phyloP scores from a whole-genome alignment of 306 rosid genomes.

The Cucurbita pepo region DNA sequence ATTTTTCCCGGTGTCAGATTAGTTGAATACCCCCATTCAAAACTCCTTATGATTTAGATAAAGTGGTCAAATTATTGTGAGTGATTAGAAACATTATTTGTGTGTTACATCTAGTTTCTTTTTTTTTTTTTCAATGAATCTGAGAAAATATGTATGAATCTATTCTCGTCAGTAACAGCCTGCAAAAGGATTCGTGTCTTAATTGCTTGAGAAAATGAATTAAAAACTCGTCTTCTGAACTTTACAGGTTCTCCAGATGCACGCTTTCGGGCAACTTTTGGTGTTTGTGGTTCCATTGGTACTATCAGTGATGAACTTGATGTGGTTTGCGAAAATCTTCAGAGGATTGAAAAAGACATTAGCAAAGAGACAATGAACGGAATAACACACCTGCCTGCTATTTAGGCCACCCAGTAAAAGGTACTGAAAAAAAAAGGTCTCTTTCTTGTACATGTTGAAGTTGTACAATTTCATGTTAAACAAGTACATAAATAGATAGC shows the following conservation, averaged over 20 bases:
- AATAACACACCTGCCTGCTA: not conserved
- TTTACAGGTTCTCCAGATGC: slow-evolving; percentile 62
- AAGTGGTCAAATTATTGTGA: not conserved
- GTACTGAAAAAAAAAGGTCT: not conserved
- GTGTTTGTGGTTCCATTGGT: slow-evolving; percentile 52
- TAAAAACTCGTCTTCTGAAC: not conserved
- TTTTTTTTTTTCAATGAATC: not conserved
- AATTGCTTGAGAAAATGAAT: not conserved
- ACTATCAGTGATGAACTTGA: slow-evolving; percentile 67
- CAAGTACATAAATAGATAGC: not conserved
- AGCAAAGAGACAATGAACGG: slow-evolving; percentile 40
- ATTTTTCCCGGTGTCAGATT: too few relatives aligned
- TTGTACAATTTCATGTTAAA: slow-evolving; percentile 2
- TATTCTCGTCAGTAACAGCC: not conserved
- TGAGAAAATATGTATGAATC: not conserved
- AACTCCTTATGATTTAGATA: not conserved
- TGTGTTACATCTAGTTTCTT: not conserved
- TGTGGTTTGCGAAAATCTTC: slow-evolving; percentile 74
- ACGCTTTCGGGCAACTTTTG: slow-evolving; percentile 34
- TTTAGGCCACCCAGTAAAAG: not conserved
- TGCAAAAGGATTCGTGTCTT: not conserved
- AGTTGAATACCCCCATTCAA: not conserved
- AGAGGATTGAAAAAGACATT: slow-evolving; percentile 77
- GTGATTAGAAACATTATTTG: not conserved
- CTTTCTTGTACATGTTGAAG: not conserved